These are phyloP conservation scores for Elaeis guineensis DNA, from an alignment of 176 grass and related monocot species.

Conservation along the genomic window DNA sequence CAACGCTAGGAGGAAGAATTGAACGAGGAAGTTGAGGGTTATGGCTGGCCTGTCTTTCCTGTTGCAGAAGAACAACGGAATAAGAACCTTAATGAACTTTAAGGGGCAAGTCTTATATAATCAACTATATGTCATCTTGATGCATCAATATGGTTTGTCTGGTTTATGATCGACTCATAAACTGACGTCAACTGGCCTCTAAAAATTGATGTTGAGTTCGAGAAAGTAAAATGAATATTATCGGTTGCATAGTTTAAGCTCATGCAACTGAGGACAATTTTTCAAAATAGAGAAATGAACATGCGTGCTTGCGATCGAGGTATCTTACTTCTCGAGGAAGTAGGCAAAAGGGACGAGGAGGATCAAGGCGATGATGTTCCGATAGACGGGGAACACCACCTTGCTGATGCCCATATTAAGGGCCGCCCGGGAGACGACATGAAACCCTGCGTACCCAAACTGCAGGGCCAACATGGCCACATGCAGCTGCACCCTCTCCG, in stretches of 20 bases:
- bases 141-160: too few species aligned
- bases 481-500: slow-evolving; percentile 91
- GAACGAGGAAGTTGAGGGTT: slow-evolving; percentile 49
- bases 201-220: too few species aligned
- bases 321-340: slow-evolving; percentile 77
- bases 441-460: slow-evolving; percentile 96
- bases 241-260: too few species aligned
- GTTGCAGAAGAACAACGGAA: slow-evolving; percentile 2
- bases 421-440: slow-evolving; percentile 79
- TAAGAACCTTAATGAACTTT: too few species aligned
- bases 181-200: too few species aligned
- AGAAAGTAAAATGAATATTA: too few species aligned
- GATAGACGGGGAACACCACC: slow-evolving; percentile 94
- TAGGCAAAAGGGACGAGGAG: slow-evolving; percentile 91
- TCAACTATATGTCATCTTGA: too few species aligned
- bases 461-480: slow-evolving; percentile 91
- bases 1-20: slow-evolving; percentile 94
- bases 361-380: slow-evolving; percentile 92
- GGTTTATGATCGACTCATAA: too few species aligned
- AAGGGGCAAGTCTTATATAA: too few species aligned
- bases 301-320: background rate
- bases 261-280: too few species aligned
- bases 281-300: background rate
- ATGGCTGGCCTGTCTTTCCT: slow-evolving; percentile 82
- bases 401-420: slow-evolving; percentile 99